These are phyloP conservation scores for Trifolium fragiferum DNA, from an alignment of 306 rosid genomes.

Conservation along the genomic window DNA sequence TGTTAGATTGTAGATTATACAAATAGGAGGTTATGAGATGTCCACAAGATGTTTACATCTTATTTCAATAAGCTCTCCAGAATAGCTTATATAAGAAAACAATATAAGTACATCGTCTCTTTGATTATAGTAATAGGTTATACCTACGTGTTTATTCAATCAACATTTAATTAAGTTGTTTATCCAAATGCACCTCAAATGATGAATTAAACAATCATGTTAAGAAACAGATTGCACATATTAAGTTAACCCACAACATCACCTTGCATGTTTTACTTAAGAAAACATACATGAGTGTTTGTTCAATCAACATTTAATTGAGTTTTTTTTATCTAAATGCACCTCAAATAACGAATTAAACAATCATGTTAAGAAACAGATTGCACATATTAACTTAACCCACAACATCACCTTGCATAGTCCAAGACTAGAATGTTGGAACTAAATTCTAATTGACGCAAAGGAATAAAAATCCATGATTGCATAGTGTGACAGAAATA, in stretches of 20 bases:
- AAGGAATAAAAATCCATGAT: conserved; percentile 21
- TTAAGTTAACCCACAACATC: conserved; percentile 33
- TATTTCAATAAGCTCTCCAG: conserved; percentile 1
- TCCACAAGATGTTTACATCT: not conserved
- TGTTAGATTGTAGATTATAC: not conserved
- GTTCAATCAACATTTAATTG: not conserved
- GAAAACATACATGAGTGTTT: not conserved
- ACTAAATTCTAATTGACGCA: conserved; percentile 6
- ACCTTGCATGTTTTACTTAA: conserved; percentile 13
- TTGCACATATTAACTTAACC: conserved; percentile 26
- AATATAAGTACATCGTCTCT: not conserved
- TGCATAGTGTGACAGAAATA: conserved; percentile 24
- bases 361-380: conserved; percentile 11
- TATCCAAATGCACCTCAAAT: conserved; percentile 6
- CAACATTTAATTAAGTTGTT: not conserved
- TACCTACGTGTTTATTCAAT: not conserved
- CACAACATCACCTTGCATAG: conserved; percentile 29
- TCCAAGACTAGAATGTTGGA: conserved; percentile 21
- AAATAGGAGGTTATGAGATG: not conserved
- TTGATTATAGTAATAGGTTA: not conserved
- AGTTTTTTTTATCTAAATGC: conserved; percentile 9
- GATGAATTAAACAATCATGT: conserved; percentile 11
- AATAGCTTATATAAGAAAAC: conserved; percentile 1
- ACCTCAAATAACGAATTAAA: conserved; percentile 7
- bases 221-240: conserved; percentile 19